phyloP scores from a whole-genome alignment of 352 stramenopile species.

The Phytophthora litchii region DNA sequence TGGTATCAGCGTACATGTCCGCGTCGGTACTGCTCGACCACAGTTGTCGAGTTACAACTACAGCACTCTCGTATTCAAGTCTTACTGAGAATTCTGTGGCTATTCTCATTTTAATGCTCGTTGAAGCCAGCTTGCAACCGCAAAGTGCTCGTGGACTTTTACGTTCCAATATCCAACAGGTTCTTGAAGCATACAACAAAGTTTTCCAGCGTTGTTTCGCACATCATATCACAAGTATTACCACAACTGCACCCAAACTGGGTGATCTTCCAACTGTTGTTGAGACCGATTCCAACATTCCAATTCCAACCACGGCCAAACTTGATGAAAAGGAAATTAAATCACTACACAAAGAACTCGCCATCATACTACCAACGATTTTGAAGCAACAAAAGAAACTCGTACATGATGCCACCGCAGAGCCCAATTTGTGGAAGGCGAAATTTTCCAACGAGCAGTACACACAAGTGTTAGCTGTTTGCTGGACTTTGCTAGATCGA shows the following conservation, averaged over 20 bases:
- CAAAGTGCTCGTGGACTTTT: slow-evolving; percentile 59
- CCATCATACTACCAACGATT: slow-evolving; percentile 38
- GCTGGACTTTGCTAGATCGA: slow-evolving; percentile 57
- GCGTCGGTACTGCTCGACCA: slow-evolving; percentile 63
- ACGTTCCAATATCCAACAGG: slow-evolving; percentile 57
- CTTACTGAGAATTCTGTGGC: slow-evolving; percentile 70
- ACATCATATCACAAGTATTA: slow-evolving; percentile 52
- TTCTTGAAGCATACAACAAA: slow-evolving; percentile 47
- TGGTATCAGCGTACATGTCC: slow-evolving; percentile 75
- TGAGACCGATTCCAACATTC: slow-evolving; percentile 2
- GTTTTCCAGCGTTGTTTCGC: slow-evolving; percentile 53
- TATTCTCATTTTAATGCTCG: slow-evolving; percentile 71
- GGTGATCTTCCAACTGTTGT: slow-evolving; percentile 18
- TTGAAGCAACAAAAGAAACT: slow-evolving; percentile 57
- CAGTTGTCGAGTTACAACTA: slow-evolving; percentile 36
- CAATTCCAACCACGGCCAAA: slow-evolving; percentile 7
- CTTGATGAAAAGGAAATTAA: slow-evolving; percentile 35
- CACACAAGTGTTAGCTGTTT: slow-evolving; percentile 42
- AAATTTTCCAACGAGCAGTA: slow-evolving; percentile 67
- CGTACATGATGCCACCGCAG: slow-evolving; percentile 52
- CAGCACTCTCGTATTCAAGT: slow-evolving; percentile 57
- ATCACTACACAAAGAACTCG: slow-evolving; percentile 47
- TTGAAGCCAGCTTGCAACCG: slow-evolving; percentile 54
- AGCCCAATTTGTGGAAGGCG: slow-evolving; percentile 62
- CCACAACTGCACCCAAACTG: slow-evolving; percentile 10